Conservation (phyloP, 2,329 filamentous ascomycete genomes). For the Pseudocercospora fuligena region DNA sequence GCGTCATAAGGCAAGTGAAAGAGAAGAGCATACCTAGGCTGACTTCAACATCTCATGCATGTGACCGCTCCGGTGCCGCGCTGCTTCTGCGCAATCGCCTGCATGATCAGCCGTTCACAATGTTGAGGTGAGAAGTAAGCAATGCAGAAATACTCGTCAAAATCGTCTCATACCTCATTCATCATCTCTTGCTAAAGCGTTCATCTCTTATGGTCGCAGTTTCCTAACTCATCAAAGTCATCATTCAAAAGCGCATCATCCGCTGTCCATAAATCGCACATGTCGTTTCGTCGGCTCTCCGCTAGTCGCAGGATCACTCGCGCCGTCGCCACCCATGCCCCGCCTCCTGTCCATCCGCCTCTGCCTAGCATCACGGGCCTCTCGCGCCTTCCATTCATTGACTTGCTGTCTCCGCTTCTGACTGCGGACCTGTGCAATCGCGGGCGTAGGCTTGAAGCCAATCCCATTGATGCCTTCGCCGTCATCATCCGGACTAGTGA, state of each 20-base stretch:
- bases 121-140: background rate
- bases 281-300: conserved; percentile 4
- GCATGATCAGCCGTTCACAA: background rate
- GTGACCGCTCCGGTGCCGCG: no score
- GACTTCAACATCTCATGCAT: background rate
- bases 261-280: conserved; percentile 1
- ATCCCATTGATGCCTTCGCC: conserved; percentile 68
- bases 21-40: no score
- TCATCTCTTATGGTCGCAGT: background rate
- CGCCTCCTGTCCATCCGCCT: conserved; percentile 58
- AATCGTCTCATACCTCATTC: background rate
- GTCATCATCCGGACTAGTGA: conserved; percentile 62
- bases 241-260: background rate
- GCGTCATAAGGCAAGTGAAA: no score
- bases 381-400: conserved; percentile 62
- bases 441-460: conserved; percentile 65
- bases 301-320: conserved; percentile 7
- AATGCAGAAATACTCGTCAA: background rate
- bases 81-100: background rate
- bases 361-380: conserved; percentile 63
- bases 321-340: conserved; percentile 8
- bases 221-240: background rate
- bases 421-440: conserved; percentile 61
- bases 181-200: background rate
- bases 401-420: conserved; percentile 64